These are phyloP conservation scores for Penicillium sp. DNA, from an alignment of 2,329 filamentous ascomycete genomes.

Conservation along the genomic window DNA sequence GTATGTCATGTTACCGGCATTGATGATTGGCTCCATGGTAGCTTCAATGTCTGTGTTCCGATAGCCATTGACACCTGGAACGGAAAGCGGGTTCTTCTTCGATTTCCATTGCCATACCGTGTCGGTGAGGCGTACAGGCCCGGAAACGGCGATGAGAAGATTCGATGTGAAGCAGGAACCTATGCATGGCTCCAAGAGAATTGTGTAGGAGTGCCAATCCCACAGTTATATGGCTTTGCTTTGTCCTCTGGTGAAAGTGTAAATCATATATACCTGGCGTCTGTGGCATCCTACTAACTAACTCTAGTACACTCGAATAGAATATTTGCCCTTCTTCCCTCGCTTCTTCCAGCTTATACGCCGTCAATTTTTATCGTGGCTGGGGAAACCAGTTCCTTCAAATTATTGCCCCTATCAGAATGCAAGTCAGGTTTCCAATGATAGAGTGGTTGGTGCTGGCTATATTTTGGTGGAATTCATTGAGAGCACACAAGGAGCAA, in stretches of 20 bases:
- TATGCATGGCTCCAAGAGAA: slow-evolving; percentile 30
- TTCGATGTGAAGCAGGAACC: slow-evolving; percentile 28
- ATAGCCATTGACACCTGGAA: slow-evolving; percentile 10
- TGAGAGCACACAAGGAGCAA: slow-evolving; percentile 12
- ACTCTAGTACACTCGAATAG: slow-evolving; percentile 2
- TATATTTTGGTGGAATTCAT: slow-evolving; percentile 3
- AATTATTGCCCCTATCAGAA: background rate
- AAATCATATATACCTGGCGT: background rate
- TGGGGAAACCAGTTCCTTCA: slow-evolving; percentile 1
- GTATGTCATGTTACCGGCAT: slow-evolving; percentile 16
- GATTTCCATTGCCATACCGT: slow-evolving; percentile 27
- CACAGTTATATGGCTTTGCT: slow-evolving; percentile 27
- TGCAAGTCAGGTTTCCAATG: too few species aligned
- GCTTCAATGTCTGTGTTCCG: slow-evolving; percentile 28
- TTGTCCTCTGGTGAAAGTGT: slow-evolving; percentile 24
- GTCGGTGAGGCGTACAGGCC: slow-evolving; percentile 22
- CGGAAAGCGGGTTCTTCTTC: slow-evolving; percentile 13
- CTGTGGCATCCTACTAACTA: slow-evolving; percentile 25
- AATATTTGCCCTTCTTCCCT: slow-evolving; percentile 2
- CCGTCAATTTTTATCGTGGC: slow-evolving; percentile 5
- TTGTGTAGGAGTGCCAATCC: slow-evolving; percentile 27
- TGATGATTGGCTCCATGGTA: slow-evolving; percentile 21
- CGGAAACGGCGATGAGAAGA: slow-evolving; percentile 30
- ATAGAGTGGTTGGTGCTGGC: background rate
- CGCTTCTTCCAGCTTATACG: slow-evolving; percentile 7